Conservation (phyloP, 768 basidiomycete species). For the Chiua virens region DNA sequence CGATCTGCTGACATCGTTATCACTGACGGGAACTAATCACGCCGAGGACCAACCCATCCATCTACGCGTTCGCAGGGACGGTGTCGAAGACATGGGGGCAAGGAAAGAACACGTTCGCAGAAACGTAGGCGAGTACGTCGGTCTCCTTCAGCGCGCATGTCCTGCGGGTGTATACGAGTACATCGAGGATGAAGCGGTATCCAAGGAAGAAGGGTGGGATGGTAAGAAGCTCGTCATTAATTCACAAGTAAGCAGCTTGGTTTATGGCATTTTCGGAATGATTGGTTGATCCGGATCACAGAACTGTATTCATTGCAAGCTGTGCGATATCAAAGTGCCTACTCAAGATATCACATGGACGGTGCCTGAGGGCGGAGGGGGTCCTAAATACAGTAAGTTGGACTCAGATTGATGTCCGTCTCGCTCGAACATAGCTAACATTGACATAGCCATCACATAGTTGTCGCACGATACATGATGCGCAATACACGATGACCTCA, state of each 20-base stretch:
- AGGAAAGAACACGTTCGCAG: constrained; percentile 66
- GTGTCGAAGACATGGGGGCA: constrained; percentile 41
- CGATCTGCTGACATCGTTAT: constrained; percentile 87
- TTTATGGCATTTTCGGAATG: neutral
- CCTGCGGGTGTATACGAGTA: constrained; percentile 98
- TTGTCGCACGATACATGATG: neutral
- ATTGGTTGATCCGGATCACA: constrained; percentile 26
- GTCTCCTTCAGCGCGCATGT: constrained; percentile 85
- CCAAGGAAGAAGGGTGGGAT: constrained; percentile 58
- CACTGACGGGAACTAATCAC: constrained; percentile 92
- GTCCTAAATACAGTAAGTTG: constrained; percentile 85
- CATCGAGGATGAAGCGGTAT: constrained; percentile 62
- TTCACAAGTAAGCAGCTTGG: constrained; percentile 65
- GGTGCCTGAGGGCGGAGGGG: constrained; percentile 95
- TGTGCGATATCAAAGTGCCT: constrained; percentile 95
- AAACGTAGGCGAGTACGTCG: constrained; percentile 82
- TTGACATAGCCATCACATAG: constrained; percentile 19
- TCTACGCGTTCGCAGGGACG: constrained; percentile 58
- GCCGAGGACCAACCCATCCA: constrained; percentile 96
- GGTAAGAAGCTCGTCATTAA: constrained; percentile 95
- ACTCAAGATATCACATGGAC: constrained; percentile 98
- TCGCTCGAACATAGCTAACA: neutral
- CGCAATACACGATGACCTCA: too few relatives aligned
- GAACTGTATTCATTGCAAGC: constrained; percentile 93
- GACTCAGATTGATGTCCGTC: neutral